These are phyloP conservation scores for Colletotrichum sp. DNA, from an alignment of 2,329 filamentous ascomycete genomes.

Conservation along the genomic window DNA sequence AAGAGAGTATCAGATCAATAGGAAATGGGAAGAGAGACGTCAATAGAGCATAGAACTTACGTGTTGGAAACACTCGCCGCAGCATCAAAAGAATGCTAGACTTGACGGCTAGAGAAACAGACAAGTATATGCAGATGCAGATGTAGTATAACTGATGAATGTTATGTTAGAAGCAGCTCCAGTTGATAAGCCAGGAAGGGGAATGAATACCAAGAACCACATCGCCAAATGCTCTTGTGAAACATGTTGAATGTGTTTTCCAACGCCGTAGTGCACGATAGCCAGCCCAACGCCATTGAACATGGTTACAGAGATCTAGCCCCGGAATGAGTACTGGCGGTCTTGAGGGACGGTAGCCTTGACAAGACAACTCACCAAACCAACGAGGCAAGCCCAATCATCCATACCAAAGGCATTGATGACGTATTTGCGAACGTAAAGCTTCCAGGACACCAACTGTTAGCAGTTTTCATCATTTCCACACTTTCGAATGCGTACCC, in stretches of 20 bases:
- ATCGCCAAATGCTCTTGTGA: not conserved
- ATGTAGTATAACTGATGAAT: not conserved
- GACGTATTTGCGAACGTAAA: not conserved
- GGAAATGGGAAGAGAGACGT: not conserved
- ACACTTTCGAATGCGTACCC: not conserved
- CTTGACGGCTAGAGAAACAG: not conserved
- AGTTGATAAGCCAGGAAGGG: not conserved
- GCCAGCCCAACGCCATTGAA: not conserved
- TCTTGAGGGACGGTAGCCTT: not conserved
- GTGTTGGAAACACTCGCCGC: not conserved
- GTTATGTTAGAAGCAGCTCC: not conserved
- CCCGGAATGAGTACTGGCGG: not conserved
- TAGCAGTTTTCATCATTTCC: not conserved
- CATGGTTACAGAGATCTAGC: not conserved
- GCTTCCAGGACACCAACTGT: not conserved
- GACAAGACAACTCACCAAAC: not conserved
- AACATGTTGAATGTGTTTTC: not conserved
- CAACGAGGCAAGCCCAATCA: not conserved
- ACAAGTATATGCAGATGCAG: not conserved
- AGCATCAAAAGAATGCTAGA: not conserved
- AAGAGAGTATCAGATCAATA: not conserved
- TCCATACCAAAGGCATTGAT: not conserved
- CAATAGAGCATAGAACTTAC: not conserved
- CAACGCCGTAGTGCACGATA: not conserved
- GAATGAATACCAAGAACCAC: not conserved